Percentiles rank a stretch among this genome's conserved stretches.
phyloP scores from a whole-genome alignment of 805 yeast genomes.

The Saccharomycopsis lassenensis region DNA sequence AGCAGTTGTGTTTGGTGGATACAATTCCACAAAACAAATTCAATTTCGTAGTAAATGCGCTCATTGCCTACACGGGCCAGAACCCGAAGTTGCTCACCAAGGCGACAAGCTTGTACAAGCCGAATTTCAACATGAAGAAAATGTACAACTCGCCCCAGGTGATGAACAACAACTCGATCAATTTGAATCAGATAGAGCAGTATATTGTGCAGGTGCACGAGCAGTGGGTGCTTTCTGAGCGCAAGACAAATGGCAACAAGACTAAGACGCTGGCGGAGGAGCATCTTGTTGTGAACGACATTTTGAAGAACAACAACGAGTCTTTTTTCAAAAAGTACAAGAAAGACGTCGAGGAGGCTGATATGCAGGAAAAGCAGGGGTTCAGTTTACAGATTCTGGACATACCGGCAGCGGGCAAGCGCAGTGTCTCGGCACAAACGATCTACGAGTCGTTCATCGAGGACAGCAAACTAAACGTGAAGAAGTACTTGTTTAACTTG shows the following conservation, averaged over 20 bases:
- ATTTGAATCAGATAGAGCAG: conserved; percentile 14
- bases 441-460: conserved; percentile 41
- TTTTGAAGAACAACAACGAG: conserved; percentile 7
- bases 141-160: conserved; percentile 9
- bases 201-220: conserved; percentile 5
- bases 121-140: conserved; percentile 11
- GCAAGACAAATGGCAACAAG: too few relatives aligned
- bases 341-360: background rate
- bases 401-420: conserved; percentile 67
- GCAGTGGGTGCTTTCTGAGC: too few relatives aligned
- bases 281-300: conserved; percentile 16
- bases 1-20: conserved; percentile 14
- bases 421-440: conserved; percentile 53
- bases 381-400: conserved; percentile 64
- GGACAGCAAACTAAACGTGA: conserved; percentile 26
- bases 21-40: conserved; percentile 8
- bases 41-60: conserved; percentile 11
- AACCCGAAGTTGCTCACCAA: conserved; percentile 11
- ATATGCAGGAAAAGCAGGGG: conserved; percentile 12
- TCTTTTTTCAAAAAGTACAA: conserved; percentile 2
- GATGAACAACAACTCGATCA: conserved; percentile 9
- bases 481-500: conserved; percentile 40
- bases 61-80: conserved; percentile 17
- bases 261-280: too few relatives aligned
- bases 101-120: conserved; percentile 9